Conservation (phyloP, 257 asterid genomes). For the Knoxia roxburghii region DNA sequence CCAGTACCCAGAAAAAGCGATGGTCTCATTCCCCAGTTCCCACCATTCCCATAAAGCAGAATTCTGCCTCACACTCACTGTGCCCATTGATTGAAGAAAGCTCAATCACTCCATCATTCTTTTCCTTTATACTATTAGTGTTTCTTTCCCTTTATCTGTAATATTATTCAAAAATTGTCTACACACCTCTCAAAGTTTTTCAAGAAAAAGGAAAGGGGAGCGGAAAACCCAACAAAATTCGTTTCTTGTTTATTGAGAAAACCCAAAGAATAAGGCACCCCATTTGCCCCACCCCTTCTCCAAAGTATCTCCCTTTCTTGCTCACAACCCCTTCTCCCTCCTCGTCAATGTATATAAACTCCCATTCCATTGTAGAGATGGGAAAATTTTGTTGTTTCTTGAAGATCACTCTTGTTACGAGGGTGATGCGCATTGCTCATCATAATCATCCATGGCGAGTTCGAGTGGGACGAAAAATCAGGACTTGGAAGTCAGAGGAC, state of each 20-base stretch:
- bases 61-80: no score
- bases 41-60: no score
- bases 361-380: slow-evolving; percentile 9
- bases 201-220: not conserved
- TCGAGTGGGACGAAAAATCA: slow-evolving; percentile 73
- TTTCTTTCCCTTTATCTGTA: no score
- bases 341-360: slow-evolving; percentile 17
- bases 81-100: no score
- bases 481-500: slow-evolving; percentile 31
- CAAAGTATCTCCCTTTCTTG: slow-evolving; percentile 53
- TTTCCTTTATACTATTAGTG: no score
- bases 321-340: slow-evolving; percentile 15
- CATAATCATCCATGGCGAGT: slow-evolving; percentile 64
- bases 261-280: slow-evolving; percentile 30
- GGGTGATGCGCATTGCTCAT: not conserved
- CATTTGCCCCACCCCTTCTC: slow-evolving; percentile 44
- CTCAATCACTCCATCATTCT: no score
- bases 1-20: no score
- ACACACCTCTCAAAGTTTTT: not conserved
- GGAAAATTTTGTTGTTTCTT: slow-evolving; percentile 12
- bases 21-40: no score
- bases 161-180: not conserved
- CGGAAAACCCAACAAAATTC: slow-evolving; percentile 34
- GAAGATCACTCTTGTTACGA: not conserved
- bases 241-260: slow-evolving; percentile 59